Conservation (phyloP, 352 stramenopile genomes). For the Phytophthora lateralis region DNA sequence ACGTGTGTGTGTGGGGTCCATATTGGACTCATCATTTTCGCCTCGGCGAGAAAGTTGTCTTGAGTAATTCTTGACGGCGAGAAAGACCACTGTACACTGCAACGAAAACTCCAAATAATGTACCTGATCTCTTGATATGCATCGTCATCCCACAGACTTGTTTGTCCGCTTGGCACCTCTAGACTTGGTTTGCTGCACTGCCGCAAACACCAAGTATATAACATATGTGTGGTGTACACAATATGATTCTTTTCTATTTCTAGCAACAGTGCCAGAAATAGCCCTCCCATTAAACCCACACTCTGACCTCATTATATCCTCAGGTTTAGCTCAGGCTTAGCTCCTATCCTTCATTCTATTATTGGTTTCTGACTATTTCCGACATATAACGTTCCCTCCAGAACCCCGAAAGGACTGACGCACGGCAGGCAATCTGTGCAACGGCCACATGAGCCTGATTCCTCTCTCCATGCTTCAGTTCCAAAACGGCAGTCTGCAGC, state of each 20-base stretch:
- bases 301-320: neutral
- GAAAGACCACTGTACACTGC: neutral
- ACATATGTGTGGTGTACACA: neutral
- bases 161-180: no score
- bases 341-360: neutral
- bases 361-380: neutral
- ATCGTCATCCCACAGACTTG: no score
- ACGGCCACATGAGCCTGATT: slow-evolving; percentile 1
- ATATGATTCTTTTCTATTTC: slow-evolving; percentile 17
- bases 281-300: neutral
- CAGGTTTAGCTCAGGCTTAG: slow-evolving; percentile 12
- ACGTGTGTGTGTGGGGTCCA: slow-evolving; percentile 21
- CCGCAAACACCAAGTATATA: neutral
- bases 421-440: slow-evolving; percentile 4
- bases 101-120: neutral
- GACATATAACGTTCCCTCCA: neutral
- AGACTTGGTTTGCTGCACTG: no score
- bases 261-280: slow-evolving; percentile 22
- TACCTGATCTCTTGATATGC: no score
- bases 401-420: neutral
- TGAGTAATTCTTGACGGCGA: slow-evolving; percentile 49
- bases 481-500: slow-evolving; percentile 2
- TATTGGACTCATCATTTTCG: slow-evolving; percentile 45
- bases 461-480: slow-evolving; percentile 5
- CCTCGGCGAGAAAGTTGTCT: slow-evolving; percentile 35